Percentiles rank a stretch among this genome's conserved stretches.
Conservation (phyloP, 2,329 filamentous ascomycete genomes). For the Pestalotiopsis sp. region DNA sequence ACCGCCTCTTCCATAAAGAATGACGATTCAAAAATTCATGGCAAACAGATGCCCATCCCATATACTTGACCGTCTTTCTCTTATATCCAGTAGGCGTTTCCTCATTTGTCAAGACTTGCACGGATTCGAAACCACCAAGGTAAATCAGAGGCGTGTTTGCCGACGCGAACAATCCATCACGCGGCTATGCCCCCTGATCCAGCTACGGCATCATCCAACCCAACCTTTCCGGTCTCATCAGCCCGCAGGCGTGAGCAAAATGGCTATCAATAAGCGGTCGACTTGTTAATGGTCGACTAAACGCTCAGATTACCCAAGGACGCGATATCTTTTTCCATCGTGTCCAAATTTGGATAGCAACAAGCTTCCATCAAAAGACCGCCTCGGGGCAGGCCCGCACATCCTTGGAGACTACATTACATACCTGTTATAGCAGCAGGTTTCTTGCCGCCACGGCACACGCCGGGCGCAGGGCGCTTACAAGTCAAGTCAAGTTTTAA, state of each 20-base stretch:
- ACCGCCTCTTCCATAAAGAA: too few relatives aligned
- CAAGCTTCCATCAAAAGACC: neutral
- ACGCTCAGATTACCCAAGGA: neutral
- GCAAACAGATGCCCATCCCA: too few relatives aligned
- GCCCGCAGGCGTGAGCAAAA: neutral
- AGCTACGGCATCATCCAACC: neutral
- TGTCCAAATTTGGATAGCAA: neutral
- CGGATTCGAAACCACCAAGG: neutral
- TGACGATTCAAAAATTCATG: too few relatives aligned
- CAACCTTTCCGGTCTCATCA: neutral
- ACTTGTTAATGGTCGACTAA: neutral
- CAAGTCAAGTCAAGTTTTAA: neutral
- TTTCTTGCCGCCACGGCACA: constrained; percentile 4
- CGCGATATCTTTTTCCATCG: neutral
- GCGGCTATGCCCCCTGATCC: constrained; percentile 5
- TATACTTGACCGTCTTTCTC: too few relatives aligned
- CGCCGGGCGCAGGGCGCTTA: neutral
- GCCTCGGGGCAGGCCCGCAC: neutral
- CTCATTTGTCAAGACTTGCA: neutral
- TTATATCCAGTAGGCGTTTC: neutral
- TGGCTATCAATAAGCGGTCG: neutral
- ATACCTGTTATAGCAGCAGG: neutral
- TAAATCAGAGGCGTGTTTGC: neutral
- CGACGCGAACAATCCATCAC: constrained; percentile 1
- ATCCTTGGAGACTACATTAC: neutral